Percentiles rank a stretch among this genome's conserved stretches.
Conservation (phyloP, 306 rosid species). For the Ceratonia siliqua region DNA sequence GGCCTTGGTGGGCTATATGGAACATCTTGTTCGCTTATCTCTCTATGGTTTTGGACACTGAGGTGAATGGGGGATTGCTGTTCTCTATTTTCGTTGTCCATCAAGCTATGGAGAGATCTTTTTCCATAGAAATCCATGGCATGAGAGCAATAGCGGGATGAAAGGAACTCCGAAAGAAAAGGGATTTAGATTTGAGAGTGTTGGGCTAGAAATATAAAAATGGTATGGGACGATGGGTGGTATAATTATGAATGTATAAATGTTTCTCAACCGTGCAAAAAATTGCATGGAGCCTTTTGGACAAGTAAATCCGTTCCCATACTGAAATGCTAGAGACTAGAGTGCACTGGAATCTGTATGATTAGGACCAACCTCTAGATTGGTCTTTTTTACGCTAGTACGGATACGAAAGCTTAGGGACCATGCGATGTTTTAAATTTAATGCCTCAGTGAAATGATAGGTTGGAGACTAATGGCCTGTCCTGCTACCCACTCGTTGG, state of each 20-base stretch:
- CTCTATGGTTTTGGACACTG: conserved; percentile 34
- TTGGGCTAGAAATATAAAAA: background rate
- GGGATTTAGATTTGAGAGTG: background rate
- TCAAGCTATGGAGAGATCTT: conserved; percentile 41
- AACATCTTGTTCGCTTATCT: conserved; percentile 46
- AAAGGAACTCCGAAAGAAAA: background rate
- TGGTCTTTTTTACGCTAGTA: background rate
- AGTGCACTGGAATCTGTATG: background rate
- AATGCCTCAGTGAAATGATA: background rate
- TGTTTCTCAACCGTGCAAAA: conserved; percentile 19
- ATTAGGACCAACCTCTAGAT: background rate
- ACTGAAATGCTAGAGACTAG: background rate
- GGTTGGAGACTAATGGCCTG: background rate
- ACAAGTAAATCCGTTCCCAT: background rate
- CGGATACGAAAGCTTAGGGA: background rate
- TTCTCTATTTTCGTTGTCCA: conserved; percentile 41
- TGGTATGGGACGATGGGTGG: conserved; percentile 15
- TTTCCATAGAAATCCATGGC: conserved; percentile 46
- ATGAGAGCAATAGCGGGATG: background rate
- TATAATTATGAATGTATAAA: conserved; percentile 27
- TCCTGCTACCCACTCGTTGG: conserved; percentile 9
- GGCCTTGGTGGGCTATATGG: conserved; percentile 41
- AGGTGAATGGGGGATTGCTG: conserved; percentile 37
- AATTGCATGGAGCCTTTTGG: background rate
- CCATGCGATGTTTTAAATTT: background rate